phyloP scores from a whole-genome alignment of 75 land plant genomes.

The Chamaecyparis obtusa region DNA sequence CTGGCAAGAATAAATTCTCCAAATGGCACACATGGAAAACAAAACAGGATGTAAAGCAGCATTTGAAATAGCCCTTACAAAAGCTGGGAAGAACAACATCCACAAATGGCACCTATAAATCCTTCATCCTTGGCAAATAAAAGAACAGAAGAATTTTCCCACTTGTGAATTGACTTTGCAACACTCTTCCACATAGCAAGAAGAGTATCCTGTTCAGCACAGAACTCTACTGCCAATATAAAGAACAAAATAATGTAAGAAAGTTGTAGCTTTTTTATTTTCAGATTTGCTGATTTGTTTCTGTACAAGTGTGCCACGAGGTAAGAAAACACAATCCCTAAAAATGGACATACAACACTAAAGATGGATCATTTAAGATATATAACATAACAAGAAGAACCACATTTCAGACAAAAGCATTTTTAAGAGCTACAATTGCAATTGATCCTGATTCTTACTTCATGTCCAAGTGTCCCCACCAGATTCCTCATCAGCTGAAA shows the following conservation, averaged over 20 bases:
- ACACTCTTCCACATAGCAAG: background rate
- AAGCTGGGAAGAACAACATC: too few species aligned
- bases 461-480: constrained; percentile 56
- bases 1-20: too few species aligned
- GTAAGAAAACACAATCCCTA: background rate
- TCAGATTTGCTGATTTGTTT: background rate
- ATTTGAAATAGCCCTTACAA: too few species aligned
- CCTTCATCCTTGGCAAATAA: too few species aligned
- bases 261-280: background rate
- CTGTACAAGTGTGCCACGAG: background rate
- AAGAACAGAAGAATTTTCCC: background rate
- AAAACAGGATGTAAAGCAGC: too few species aligned
- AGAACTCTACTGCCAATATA: background rate
- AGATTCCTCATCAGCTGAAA: constrained; percentile 64
- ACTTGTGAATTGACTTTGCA: background rate
- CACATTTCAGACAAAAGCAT: background rate
- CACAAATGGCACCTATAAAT: too few species aligned
- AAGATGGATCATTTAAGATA: background rate
- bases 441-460: constrained; percentile 33
- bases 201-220: background rate
- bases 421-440: background rate
- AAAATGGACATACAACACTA: background rate
- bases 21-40: too few species aligned
- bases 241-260: background rate
- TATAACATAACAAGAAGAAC: background rate